Evolutionary conservation across 345 rosid genomes (phyloP), one percentile per base, ranked within the genome.

Genomic region (Hypericum androsaemum): DNA sequence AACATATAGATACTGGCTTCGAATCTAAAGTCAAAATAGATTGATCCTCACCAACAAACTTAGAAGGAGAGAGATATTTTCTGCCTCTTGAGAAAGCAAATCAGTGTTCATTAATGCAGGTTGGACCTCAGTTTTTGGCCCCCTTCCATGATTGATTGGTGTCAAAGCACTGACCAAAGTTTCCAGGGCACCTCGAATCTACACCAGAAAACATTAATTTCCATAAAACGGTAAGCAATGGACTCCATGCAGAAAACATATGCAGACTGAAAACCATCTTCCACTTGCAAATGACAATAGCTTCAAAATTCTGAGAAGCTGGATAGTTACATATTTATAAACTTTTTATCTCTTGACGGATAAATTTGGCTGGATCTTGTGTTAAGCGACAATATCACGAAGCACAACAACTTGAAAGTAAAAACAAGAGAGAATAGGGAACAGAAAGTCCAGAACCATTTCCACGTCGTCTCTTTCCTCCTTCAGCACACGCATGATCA

Each of bases 71-170:
- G 97, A 85, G 54, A 94, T 83, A 67, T 82, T 83, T 54, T 94
- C 99, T 16, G 89, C 81, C 69, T 94, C 99, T 68, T 76, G 80
- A 36, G 99, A 83, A 53, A 94, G 87, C 68, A 88, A 75, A 81
- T 94, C 97, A 5, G 97, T 78, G 66, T 94, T 94, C 97, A 86
- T 94, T 61, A 80, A 70, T 71, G 97, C 88, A 59, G 99, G 87
- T 48, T 81, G 90, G 54, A 77, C 79, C 78, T 83, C 97, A 60
- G 79, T 79, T 52, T 77, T 76, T 44, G 69, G 79, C 46, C 80
- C 95, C 71, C 74, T 94, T 40, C 64, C 82, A 64, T 88, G 85
- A 76, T 82, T 85, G 8, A 88, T 67, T 32, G 97, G 89, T 14
- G 99, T 94, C 54, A 88, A 67, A 60, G 97, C 90, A 44, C 95